Evolutionary conservation across 345 rosid species (phyloP), one percentile per base, ranked within the genome.

Genomic region (Cardiospermum halicacabum): DNA sequence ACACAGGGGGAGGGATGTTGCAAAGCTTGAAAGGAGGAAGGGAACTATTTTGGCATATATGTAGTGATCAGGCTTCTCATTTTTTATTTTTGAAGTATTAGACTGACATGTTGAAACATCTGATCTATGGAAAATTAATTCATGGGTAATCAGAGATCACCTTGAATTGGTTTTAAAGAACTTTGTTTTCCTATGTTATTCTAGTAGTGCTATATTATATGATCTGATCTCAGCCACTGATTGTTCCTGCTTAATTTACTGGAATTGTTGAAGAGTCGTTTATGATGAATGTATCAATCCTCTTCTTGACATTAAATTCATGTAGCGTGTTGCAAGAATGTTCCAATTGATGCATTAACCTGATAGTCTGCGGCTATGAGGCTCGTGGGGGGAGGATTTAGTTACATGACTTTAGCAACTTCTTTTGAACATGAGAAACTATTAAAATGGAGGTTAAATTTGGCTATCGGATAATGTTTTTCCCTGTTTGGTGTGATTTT

Each of bases 1-100:
- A 34, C 13, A 18, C 56, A 36, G 61, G 39, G 61, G 39, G 64
- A 69, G 78, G 74, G 42, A 47, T 28, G 37, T 37, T 59, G 40
- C 69, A 59, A 59, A 65, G 58, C 22, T 34, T 12, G n/a, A 59
- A 18, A 36, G 5, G 27, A 27, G 53, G 28, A 19, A 36, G 63
- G 28, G 21, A 53, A 22, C 34, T 37, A 30, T 51, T 53, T 58
- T 58, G 62, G 63, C 37, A 7, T 58, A 49, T 64, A 47, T 47
- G n/a, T 65, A 26, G 27, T 63, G 54, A 32, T 19, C 11, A 10
- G 43, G n/a, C 26, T 22, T 58, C 39, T 34, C 40, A 26, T 49
- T 6, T 31, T 31, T 28, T 28, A 9, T 60, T 53, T 36, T 60
- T 28, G 40, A 19, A 49, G 24, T 39, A 65, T 51, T 28, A 62